These are phyloP conservation scores for Podaxis rugospora DNA, from an alignment of 768 basidiomycete genomes.

Conservation along the genomic window DNA sequence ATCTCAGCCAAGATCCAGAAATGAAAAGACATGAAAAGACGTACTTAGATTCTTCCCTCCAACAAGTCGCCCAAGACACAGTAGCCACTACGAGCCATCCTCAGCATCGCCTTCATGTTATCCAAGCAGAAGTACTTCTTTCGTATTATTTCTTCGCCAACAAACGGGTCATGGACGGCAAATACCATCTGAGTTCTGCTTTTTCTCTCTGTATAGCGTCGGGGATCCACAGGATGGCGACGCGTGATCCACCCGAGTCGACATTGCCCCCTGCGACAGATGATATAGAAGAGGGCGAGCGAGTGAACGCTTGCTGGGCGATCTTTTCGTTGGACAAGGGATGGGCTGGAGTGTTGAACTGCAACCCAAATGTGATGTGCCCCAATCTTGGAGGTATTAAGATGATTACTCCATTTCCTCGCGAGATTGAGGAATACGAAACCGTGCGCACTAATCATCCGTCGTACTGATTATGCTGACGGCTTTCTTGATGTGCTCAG, in stretches of 20 bases:
- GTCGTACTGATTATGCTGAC: not conserved
- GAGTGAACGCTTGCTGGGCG: constrained; percentile 33
- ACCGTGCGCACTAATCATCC: constrained; percentile 17
- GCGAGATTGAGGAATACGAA: constrained; percentile 31
- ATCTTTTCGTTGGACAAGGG: constrained; percentile 28
- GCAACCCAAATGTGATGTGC: constrained; percentile 24
- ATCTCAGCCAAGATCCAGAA: constrained; percentile 25
- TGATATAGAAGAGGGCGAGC: constrained; percentile 31
- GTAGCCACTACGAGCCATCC: constrained; percentile 36
- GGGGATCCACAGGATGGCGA: constrained; percentile 32
- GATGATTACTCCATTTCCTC: constrained; percentile 35
- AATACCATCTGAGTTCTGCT: constrained; percentile 36
- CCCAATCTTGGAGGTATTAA: constrained; percentile 13
- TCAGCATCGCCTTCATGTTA: constrained; percentile 37
- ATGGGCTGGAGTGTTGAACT: constrained; percentile 41
- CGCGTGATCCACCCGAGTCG: constrained; percentile 22
- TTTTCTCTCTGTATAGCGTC: constrained; percentile 30
- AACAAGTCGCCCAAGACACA: constrained; percentile 27
- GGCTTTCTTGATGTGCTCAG: not conserved
- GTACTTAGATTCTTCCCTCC: constrained; percentile 39
- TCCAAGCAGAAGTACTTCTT: constrained; percentile 54
- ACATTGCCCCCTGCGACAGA: constrained; percentile 24
- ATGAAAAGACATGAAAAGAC: constrained; percentile 24
- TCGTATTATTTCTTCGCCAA: constrained; percentile 50
- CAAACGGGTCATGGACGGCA: constrained; percentile 43